phyloP scores from a whole-genome alignment of 495 filamentous ascomycete species.

The Haplographium delicatum region DNA sequence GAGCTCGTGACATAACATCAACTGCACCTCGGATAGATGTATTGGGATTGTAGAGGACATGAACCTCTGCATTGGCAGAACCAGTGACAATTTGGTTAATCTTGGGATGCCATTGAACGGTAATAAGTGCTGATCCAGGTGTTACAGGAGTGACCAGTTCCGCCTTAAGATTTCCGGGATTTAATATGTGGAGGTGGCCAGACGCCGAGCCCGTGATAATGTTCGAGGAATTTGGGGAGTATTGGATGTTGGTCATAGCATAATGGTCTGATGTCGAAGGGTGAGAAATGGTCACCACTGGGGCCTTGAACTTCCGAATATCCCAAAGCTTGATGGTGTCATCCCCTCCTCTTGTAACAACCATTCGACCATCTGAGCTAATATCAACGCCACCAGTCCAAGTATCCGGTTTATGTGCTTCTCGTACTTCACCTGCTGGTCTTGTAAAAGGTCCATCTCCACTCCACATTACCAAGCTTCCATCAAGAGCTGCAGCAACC shows the following conservation, averaged over 20 bases:
- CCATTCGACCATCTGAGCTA: constrained; percentile 81
- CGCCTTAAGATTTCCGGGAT: constrained; percentile 78
- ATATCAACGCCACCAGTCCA: constrained; percentile 95
- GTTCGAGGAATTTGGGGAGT: constrained; percentile 73
- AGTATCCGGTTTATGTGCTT: constrained; percentile 76
- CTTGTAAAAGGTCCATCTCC: constrained; percentile 84
- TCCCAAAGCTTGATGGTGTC: constrained; percentile 87
- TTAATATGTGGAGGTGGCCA: constrained; percentile 88
- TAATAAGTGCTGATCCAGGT: constrained; percentile 72
- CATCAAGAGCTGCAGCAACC: constrained; percentile 82
- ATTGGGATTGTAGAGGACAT: constrained; percentile 83
- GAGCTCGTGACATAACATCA: constrained; percentile 87
- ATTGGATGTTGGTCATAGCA: constrained; percentile 78
- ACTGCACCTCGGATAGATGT: constrained; percentile 76
- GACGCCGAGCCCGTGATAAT: constrained; percentile 85
- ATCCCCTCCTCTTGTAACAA: constrained; percentile 86
- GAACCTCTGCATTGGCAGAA: constrained; percentile 82
- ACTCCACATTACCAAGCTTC: constrained; percentile 85
- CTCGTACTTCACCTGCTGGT: constrained; percentile 77
- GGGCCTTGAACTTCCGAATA: constrained; percentile 88
- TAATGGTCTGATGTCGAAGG: constrained; percentile 78
- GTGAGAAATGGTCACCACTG: constrained; percentile 73
- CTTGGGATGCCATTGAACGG: constrained; percentile 85
- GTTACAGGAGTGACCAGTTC: constrained; percentile 85
- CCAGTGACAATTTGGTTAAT: constrained; percentile 95